phyloP scores from a whole-genome alignment of 1,139 yeast genomes.

The Protomyces macrosporus region DNA sequence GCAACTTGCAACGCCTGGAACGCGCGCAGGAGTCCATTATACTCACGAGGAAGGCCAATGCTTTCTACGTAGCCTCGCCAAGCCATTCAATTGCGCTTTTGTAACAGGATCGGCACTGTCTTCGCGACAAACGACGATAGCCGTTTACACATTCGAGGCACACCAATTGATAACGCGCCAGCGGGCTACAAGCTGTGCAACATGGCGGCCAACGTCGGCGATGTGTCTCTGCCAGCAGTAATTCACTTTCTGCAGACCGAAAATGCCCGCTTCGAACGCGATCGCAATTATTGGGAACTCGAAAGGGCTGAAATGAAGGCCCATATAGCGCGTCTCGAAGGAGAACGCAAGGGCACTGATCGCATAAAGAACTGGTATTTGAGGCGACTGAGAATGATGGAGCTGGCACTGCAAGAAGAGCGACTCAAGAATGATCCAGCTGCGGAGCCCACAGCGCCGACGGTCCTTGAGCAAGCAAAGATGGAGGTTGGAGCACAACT shows the following conservation, averaged over 20 bases:
- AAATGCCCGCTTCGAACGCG: constrained; percentile 54
- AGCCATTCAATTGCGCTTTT: too few relatives aligned
- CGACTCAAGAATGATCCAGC: constrained; percentile 3
- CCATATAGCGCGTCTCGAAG: constrained; percentile 24
- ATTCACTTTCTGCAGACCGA: constrained; percentile 56
- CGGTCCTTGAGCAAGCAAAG: neutral
- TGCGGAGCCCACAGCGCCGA: neutral
- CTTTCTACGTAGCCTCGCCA: too few relatives aligned
- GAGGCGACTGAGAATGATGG: constrained; percentile 12
- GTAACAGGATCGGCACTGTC: too few relatives aligned
- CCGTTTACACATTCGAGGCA: too few relatives aligned
- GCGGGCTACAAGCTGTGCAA: too few relatives aligned
- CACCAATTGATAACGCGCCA: too few relatives aligned
- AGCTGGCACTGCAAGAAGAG: constrained; percentile 15
- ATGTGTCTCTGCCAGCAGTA: constrained; percentile 41
- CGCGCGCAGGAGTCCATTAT: too few relatives aligned
- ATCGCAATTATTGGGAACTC: constrained; percentile 53
- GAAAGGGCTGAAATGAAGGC: constrained; percentile 51
- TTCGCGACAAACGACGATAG: too few relatives aligned
- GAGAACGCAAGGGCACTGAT: constrained; percentile 18
- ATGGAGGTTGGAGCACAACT: neutral
- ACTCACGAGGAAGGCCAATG: too few relatives aligned
- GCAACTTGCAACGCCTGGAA: too few relatives aligned
- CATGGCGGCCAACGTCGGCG: neutral
- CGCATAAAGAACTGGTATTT: constrained; percentile 21